phyloP scores from a whole-genome alignment of 2,329 filamentous ascomycete species.

The Colletotrichum chrysophilum region DNA sequence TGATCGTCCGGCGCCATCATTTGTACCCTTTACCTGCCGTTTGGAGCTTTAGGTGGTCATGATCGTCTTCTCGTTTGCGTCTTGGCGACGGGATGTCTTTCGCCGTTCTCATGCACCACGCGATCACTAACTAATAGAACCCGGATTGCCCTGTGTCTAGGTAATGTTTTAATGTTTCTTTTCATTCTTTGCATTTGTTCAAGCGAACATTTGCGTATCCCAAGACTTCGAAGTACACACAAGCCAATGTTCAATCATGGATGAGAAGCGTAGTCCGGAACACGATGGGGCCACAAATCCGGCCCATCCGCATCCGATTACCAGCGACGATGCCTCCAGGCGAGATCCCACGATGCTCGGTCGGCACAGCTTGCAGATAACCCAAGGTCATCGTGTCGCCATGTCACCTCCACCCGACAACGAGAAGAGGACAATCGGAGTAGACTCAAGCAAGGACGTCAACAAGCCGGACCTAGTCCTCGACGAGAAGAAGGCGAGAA shows the following conservation, averaged over 20 bases:
- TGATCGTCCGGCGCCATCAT: background rate
- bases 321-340: background rate
- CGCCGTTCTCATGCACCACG: background rate
- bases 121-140: background rate
- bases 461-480: background rate
- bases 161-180: background rate
- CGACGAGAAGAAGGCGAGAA: background rate
- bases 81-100: background rate
- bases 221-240: background rate
- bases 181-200: background rate
- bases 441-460: background rate
- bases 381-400: background rate
- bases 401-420: background rate
- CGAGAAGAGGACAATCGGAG: background rate
- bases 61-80: background rate
- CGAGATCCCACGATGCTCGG: background rate
- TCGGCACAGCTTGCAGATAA: slow-evolving; percentile 13
- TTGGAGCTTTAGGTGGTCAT: background rate
- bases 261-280: background rate
- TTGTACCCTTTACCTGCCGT: background rate
- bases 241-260: background rate
- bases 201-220: too few species aligned
- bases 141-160: background rate
- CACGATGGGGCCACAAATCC: background rate
- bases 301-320: background rate